Evolutionary conservation across 768 basidiomycete genomes (phyloP).

Genomic region (Suillus alpinus): DNA sequence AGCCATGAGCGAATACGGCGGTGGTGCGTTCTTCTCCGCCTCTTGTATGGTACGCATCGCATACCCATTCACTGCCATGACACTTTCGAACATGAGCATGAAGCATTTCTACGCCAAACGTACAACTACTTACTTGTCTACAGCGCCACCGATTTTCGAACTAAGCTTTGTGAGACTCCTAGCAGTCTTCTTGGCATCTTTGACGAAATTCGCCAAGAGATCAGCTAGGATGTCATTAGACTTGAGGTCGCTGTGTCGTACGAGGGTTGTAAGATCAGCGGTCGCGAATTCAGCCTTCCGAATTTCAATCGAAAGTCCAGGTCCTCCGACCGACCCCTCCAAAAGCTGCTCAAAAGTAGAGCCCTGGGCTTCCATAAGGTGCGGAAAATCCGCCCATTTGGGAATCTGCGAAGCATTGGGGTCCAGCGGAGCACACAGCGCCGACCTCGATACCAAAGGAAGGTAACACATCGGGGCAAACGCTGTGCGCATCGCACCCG

Average conservation of each 20-base stretch:
- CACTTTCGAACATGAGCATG: neutral
- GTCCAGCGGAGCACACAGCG: constrained; percentile 36
- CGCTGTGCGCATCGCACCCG: constrained; percentile 41
- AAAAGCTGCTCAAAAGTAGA: constrained; percentile 61
- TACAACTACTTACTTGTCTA: constrained; percentile 58
- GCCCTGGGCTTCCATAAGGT: constrained; percentile 57
- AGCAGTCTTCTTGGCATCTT: constrained; percentile 59
- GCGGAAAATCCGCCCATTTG: constrained; percentile 58
- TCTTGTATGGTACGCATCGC: constrained; percentile 57
- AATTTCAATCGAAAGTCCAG: constrained; percentile 61
- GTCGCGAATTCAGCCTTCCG: constrained; percentile 80
- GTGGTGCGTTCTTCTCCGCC: constrained; percentile 26
- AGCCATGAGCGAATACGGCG: constrained; percentile 27
- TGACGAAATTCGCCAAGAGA: constrained; percentile 50
- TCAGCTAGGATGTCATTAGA: constrained; percentile 57
- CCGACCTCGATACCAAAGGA: constrained; percentile 52
- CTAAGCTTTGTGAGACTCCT: constrained; percentile 59
- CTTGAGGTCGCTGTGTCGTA: constrained; percentile 60
- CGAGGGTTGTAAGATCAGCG: constrained; percentile 59
- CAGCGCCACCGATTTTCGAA: constrained; percentile 67
- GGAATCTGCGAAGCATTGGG: constrained; percentile 17
- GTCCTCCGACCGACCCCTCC: constrained; percentile 55
- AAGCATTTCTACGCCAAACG: neutral
- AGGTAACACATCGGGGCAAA: constrained; percentile 60
- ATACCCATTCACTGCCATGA: constrained; percentile 58